Conservation (phyloP, 441 rosid species). For the Populus trichocarpa region DNA sequence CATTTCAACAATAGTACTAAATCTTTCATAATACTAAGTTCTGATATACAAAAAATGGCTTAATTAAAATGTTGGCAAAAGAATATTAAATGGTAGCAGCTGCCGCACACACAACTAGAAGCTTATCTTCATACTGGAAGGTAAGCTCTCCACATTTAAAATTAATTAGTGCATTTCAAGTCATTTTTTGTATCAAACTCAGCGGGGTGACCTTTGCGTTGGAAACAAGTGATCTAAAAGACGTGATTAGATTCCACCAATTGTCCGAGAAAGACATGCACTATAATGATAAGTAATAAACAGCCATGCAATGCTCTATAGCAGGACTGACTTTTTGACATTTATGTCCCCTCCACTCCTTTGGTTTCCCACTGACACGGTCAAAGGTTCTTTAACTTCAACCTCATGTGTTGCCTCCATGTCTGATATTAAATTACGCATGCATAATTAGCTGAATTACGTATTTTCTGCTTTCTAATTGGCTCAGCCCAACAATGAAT, state of each 20-base stretch:
- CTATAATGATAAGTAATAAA: not conserved
- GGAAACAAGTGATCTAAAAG: no score
- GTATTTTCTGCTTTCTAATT: not conserved
- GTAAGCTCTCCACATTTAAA: no score
- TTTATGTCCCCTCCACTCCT: not conserved
- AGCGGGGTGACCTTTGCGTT: no score
- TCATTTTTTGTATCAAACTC: no score
- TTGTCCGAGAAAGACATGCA: not conserved
- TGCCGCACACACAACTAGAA: no score
- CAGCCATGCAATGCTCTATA: not conserved
- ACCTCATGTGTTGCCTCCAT: not conserved
- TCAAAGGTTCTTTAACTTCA: not conserved
- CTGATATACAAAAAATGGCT: no score
- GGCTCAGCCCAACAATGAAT: not conserved
- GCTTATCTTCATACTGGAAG: no score
- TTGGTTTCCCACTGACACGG: not conserved
- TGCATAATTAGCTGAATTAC: not conserved
- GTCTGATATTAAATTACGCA: not conserved
- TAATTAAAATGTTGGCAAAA: no score
- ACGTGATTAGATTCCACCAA: not conserved
- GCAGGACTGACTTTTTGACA: not conserved
- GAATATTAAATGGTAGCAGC: no score
- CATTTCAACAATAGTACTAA: no score
- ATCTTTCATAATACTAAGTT: no score
- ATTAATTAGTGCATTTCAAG: no score